Percentiles rank a stretch among this genome's conserved stretches.
These are phyloP conservation scores for Zygoascus hellenicus DNA, from an alignment of 1,139 yeast species.

Conservation along the genomic window DNA sequence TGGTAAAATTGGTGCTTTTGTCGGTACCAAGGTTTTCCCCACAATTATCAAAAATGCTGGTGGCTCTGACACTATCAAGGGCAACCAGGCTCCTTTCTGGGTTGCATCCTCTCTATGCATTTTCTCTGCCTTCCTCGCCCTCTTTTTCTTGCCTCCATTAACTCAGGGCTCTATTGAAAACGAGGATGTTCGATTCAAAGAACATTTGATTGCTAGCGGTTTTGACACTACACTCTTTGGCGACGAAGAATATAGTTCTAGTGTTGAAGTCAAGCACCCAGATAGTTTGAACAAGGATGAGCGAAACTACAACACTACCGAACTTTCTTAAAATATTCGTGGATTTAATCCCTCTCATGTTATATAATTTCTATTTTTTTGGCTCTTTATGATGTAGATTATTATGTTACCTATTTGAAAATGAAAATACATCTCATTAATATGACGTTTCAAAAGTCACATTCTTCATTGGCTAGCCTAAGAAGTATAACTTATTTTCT, in stretches of 20 bases:
- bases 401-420: not conserved
- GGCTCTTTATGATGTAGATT: not conserved
- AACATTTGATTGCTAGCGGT: constrained; percentile 43
- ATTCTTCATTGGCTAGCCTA: too few relatives aligned
- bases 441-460: too few relatives aligned
- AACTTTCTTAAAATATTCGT: constrained; percentile 3
- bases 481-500: too few relatives aligned
- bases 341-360: not conserved
- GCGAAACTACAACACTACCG: not conserved
- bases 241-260: constrained; percentile 6
- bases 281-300: constrained; percentile 1
- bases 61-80: constrained; percentile 40
- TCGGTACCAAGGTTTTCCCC: constrained; percentile 84
- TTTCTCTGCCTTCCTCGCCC: constrained; percentile 59
- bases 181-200: constrained; percentile 67
- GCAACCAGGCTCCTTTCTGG: constrained; percentile 72
- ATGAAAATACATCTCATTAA: not conserved
- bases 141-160: constrained; percentile 69
- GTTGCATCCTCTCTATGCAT: constrained; percentile 73
- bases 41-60: constrained; percentile 49
- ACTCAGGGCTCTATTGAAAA: constrained; percentile 74
- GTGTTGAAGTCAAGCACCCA: not conserved
- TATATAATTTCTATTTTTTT: too few relatives aligned
- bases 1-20: constrained; percentile 88
- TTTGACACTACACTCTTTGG: constrained; percentile 30